Percentiles rank a stretch among this genome's conserved stretches.
Evolutionary conservation across 768 basidiomycete genomes (phyloP).

Genomic region (Daedaleopsis sinensis): DNA sequence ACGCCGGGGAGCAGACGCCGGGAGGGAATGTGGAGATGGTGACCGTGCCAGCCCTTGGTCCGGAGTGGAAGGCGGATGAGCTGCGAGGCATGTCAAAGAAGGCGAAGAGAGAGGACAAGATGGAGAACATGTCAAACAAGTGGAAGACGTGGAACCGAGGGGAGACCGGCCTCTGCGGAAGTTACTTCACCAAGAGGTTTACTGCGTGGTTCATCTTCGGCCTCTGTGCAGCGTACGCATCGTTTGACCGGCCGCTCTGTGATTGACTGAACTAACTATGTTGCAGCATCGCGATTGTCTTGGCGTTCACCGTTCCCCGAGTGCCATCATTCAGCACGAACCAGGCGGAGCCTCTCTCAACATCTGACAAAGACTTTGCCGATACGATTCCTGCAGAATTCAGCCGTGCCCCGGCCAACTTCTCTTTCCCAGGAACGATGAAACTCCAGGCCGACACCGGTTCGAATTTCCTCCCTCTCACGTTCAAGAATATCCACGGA

Average conservation of each 20-base stretch:
- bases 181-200: conserved; percentile 72
- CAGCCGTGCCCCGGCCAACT: conserved; percentile 82
- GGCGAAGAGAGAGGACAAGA: conserved; percentile 64
- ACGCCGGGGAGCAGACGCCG: conserved; percentile 37
- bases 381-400: conserved; percentile 62
- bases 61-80: conserved; percentile 87
- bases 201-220: conserved; percentile 72
- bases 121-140: conserved; percentile 48
- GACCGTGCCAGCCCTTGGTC: conserved; percentile 88
- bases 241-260: not conserved
- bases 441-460: conserved; percentile 77
- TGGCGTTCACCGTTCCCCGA: conserved; percentile 83
- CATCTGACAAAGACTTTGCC: conserved; percentile 63
- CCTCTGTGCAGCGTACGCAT: conserved; percentile 55
- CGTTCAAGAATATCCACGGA: conserved; percentile 68
- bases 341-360: conserved; percentile 52
- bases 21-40: conserved; percentile 77
- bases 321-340: conserved; percentile 76
- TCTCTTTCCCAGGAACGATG: conserved; percentile 81
- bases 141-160: conserved; percentile 82
- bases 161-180: conserved; percentile 78
- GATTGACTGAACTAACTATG: not conserved
- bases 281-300: conserved; percentile 61
- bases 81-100: conserved; percentile 76
- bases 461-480: conserved; percentile 76